These are phyloP conservation scores for Cephaloascus albidus DNA, from an alignment of 805 yeast genomes.

Conservation along the genomic window DNA sequence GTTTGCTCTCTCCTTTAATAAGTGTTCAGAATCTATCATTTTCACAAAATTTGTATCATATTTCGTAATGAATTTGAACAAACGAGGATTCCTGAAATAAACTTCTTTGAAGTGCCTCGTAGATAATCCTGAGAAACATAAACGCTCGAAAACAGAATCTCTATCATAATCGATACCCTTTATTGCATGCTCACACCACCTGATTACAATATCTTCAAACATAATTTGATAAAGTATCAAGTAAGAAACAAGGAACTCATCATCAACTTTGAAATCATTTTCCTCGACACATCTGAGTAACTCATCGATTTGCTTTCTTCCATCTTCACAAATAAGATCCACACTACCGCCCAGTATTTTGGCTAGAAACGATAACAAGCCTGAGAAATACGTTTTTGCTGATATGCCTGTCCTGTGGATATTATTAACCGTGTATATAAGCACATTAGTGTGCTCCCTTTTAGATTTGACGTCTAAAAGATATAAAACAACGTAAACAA, in stretches of 20 bases:
- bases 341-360: no score
- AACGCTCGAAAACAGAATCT: background rate
- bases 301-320: no score
- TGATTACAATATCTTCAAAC: background rate
- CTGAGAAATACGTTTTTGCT: no score
- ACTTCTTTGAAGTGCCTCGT: background rate
- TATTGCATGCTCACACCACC: background rate
- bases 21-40: background rate
- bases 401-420: no score
- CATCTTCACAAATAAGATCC: no score
- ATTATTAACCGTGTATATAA: no score
- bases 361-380: no score
- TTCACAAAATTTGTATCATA: background rate
- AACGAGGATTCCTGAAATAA: background rate
- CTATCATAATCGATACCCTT: background rate
- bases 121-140: background rate
- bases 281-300: no score
- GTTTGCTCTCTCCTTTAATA: background rate
- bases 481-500: no score
- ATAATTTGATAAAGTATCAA: background rate
- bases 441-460: no score
- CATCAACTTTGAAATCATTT: no score
- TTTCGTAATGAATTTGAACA: background rate
- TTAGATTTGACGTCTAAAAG: no score
- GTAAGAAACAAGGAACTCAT: background rate